Evolutionary conservation across 257 asterid genomes (phyloP).

Genomic region (Hygrophila difformis): DNA sequence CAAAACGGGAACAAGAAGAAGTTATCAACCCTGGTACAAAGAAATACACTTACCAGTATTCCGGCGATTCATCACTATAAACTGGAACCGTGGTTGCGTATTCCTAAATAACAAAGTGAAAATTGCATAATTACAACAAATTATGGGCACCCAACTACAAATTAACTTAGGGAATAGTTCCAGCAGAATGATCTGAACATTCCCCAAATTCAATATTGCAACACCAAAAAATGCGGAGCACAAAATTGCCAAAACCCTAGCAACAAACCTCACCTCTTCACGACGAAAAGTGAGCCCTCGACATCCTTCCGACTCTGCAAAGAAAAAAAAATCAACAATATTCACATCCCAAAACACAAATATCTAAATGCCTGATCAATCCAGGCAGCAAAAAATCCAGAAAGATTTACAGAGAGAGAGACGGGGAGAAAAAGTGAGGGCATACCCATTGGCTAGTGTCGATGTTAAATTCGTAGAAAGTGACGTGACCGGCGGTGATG

Average conservation of each 20-base stretch:
- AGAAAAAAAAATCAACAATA: too few species aligned
- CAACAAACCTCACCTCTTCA: constrained; percentile 50
- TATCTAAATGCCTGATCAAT: too few species aligned
- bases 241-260: constrained; percentile 1
- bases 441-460: constrained; percentile 79
- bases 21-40: not conserved
- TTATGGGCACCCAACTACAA: constrained; percentile 9
- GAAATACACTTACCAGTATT: constrained; percentile 42
- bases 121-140: not conserved
- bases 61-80: constrained; percentile 76
- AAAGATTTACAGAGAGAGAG: too few species aligned
- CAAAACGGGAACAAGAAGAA: constrained; percentile 8
- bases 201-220: constrained; percentile 1
- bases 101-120: constrained; percentile 34
- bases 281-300: constrained; percentile 88
- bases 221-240: not conserved
- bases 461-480: constrained; percentile 57
- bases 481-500: constrained; percentile 73
- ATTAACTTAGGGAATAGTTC: not conserved
- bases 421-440: too few species aligned
- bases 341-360: too few species aligned
- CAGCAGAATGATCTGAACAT: constrained; percentile 11
- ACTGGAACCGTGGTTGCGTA: constrained; percentile 72
- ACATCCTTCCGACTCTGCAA: constrained; percentile 88
- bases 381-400: too few species aligned